Base-by-base conservation (phyloP, 371 early-diverging fungal species). In the Phascolomyces articulosus region DNA sequence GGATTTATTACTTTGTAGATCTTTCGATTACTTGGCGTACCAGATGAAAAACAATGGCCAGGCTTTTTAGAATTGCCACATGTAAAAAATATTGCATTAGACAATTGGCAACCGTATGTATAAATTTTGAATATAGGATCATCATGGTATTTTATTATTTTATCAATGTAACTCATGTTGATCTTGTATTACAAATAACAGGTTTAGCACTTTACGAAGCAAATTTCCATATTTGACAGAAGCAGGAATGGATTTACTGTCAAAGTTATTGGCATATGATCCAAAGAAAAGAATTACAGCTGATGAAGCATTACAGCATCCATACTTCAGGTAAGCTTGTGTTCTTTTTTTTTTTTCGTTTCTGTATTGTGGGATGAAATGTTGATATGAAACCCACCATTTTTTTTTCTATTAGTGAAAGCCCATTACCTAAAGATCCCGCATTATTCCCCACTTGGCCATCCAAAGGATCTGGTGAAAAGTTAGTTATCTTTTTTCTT, bases 391-490 rank as follows among this genome's bases (percentile, higher is more conserved):
- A 0, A 23, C 44, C 8, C 28, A 6, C 24, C 7, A 18, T 51
- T 23, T 13, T 4, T n/a, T 48, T 15, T 16, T 21, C 15, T 21
- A 20, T 27, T 62, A 91, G 88, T 9, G 96, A 96, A 73, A 81
- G 84, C 21, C 98, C 98, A 4, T 77, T 85, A 31, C 96, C 97
- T 13, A 94, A 96, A 74, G 93, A 96, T 68, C 96, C 97, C 1
- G 87, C 91, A 27, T 76, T 97, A 77, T 97, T 98, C 70, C 97
- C 98, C 2, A 95, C 96, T 0, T 98, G 96, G 90, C 98, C 98
- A 0, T 89, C 93, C 38, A 95, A 93, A 73, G 87, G 90, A 21
- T 85, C 89, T 21, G 92, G 90, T 4, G 92, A 93, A 72, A 85
- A 77, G 82, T 79, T 70, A 66, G 71, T 53, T 20, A 4, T 23